Base-by-base conservation (phyloP, 192 early-diverging fungal species). In the Neocallimastix lanati region DNA sequence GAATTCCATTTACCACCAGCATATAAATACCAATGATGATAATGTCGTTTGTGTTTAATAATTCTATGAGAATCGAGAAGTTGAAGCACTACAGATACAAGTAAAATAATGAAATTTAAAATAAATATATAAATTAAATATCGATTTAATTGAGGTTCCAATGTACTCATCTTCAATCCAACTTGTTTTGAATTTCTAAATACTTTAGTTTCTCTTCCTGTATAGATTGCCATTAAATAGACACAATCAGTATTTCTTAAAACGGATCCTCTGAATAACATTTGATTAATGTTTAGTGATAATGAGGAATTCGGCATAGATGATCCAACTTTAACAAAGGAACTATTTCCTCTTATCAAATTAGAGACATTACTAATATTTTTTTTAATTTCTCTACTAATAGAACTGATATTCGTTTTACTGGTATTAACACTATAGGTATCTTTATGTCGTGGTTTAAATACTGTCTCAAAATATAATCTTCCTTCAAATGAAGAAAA, bases 181-280 rank as follows among this genome's bases (percentile, higher is more conserved):
- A 67, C 25, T 67, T 67, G 50, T 9, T 21, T 18, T n/a, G 50
- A 67, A 67, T 67, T 67, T n/a, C 50, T 67, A 67, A 67, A 67
- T 67, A 67, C 50, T 27, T 25, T 88, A 36, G 88, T 86, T 29
- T 88, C 88, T 77, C 85, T 83, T 28, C 88, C 88, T n/a, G 88
- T 87, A 78, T 83, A 88, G 4, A 88, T 80, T 0, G 91, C 93
- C 78, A 94, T 86, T 28, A 91, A 94, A 82, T 87, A 93, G 29
- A 95, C 84, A 67, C 91, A 93, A 4, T 91, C 89, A 0, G 94
- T 95, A 81, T 96, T 96, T 78, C 93, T 84, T 29, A 96, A 86
- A n/a, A 92, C 90, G 2, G 95, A 91, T 29, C 95, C 96, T 76
- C 96, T 91, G 78, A 95, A 89, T 13, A 96, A 84, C 76, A 97